These are phyloP conservation scores for Gryganskiella cystojenkinii DNA, from an alignment of 192 early-diverging fungal species.

Conservation along the genomic window DNA sequence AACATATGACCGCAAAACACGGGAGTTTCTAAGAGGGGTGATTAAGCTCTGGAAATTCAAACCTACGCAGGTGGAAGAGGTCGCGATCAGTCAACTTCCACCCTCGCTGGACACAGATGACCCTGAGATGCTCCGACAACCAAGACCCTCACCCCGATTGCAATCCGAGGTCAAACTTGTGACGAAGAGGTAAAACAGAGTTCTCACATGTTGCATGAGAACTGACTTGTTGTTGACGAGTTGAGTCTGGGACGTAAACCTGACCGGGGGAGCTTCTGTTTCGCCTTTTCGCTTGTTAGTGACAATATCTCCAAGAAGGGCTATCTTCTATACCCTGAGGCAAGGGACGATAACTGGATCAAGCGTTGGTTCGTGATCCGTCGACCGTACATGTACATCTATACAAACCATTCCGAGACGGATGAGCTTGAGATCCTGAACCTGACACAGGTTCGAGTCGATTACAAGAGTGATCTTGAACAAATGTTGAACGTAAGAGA, in stretches of 20 bases:
- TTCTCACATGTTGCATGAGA: background rate
- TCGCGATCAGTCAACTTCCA: slow-evolving; percentile 37
- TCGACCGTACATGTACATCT: slow-evolving; percentile 85
- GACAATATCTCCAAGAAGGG: slow-evolving; percentile 66
- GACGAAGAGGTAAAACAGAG: slow-evolving; percentile 37
- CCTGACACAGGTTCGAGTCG: slow-evolving; percentile 73
- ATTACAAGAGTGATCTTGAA: slow-evolving; percentile 66
- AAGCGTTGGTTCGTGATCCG: slow-evolving; percentile 84
- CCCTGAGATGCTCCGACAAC: slow-evolving; percentile 21
- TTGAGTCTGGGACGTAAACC: background rate
- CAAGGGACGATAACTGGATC: slow-evolving; percentile 72
- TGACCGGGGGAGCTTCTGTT: too few relatives aligned
- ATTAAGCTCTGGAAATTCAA: slow-evolving; percentile 28
- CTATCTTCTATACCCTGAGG: slow-evolving; percentile 62
- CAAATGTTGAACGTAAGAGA: slow-evolving; percentile 68
- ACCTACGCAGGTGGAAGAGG: slow-evolving; percentile 21
- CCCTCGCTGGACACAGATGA: slow-evolving; percentile 33
- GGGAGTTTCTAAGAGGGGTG: slow-evolving; percentile 4
- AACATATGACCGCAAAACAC: background rate
- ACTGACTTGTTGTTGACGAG: background rate
- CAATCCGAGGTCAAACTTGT: slow-evolving; percentile 46
- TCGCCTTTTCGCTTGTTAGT: slow-evolving; percentile 16
- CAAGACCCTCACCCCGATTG: slow-evolving; percentile 32
- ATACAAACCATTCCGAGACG: slow-evolving; percentile 65
- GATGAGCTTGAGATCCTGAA: slow-evolving; percentile 82